These are phyloP conservation scores for Didymella arachidicola DNA, from an alignment of 2,329 filamentous ascomycete species.

Conservation along the genomic window DNA sequence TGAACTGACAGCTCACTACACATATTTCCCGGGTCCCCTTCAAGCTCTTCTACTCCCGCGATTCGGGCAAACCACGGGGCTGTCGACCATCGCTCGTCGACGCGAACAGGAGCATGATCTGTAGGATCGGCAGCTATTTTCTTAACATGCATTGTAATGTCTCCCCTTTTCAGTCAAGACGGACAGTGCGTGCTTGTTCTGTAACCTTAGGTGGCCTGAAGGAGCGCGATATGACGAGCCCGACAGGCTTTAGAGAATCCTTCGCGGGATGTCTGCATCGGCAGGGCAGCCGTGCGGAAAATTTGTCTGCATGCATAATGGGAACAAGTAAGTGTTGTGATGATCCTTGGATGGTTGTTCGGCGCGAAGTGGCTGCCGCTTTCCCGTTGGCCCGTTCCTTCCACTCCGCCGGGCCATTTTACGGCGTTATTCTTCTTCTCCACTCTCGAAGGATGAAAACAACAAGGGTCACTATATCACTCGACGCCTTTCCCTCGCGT, in stretches of 20 bases:
- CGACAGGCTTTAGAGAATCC: constrained; percentile 2
- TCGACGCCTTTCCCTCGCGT: constrained; percentile 9
- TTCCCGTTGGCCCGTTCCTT: constrained; percentile 8
- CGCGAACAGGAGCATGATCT: not conserved
- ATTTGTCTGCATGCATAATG: not conserved
- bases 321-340: constrained; percentile 9
- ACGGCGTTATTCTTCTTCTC: not conserved
- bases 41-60: constrained; percentile 13
- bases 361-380: constrained; percentile 2
- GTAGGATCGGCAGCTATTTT: constrained; percentile 4
- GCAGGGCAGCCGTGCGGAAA: constrained; percentile 10
- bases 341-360: constrained; percentile 9
- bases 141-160: constrained; percentile 3
- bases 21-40: constrained; percentile 6
- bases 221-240: constrained; percentile 11
- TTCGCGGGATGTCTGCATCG: constrained; percentile 2
- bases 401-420: constrained; percentile 8
- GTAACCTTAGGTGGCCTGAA: constrained; percentile 6
- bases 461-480: constrained; percentile 1
- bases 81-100: constrained; percentile 1
- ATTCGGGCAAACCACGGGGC: constrained; percentile 6
- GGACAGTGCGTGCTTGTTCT: constrained; percentile 13
- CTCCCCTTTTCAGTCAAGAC: constrained; percentile 1
- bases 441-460: constrained; percentile 10
- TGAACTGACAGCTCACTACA: constrained; percentile 10